Conservation (phyloP, 1,139 yeast species). For the Casaregolazyma lundiana region DNA sequence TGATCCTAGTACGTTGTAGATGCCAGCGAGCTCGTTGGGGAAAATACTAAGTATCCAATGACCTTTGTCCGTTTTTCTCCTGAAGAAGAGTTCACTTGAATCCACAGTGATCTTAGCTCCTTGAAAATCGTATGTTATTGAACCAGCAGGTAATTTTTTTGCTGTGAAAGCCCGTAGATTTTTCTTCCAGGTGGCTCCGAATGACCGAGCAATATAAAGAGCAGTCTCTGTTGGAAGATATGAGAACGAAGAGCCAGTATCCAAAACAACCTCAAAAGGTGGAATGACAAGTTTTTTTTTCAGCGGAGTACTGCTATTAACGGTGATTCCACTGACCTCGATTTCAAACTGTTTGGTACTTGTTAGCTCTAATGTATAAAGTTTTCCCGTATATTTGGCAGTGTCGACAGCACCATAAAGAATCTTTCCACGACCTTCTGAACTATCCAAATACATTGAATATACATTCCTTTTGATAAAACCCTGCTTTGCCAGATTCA, state of each 20-base stretch:
- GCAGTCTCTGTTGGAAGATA: conserved; percentile 22
- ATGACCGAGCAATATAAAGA: conserved; percentile 13
- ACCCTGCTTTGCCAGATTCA: conserved; percentile 44
- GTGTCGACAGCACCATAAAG: conserved; percentile 59
- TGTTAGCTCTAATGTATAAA: conserved; percentile 31
- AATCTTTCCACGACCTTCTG: conserved; percentile 42
- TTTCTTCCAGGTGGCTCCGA: conserved; percentile 17
- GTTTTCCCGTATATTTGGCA: conserved; percentile 48
- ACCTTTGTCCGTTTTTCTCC: too few species aligned
- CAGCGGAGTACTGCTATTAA: too few species aligned
- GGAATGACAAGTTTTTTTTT: too few species aligned
- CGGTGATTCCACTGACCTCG: conserved; percentile 5
- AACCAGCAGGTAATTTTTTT: conserved; percentile 7
- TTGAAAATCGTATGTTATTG: conserved; percentile 40
- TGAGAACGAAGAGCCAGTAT: conserved; percentile 54
- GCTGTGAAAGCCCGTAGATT: conserved; percentile 14
- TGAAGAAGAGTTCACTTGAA: conserved; percentile 30
- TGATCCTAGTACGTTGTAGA: conserved; percentile 50
- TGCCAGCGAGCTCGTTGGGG: not conserved
- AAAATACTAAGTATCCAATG: not conserved
- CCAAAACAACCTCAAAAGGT: conserved; percentile 35
- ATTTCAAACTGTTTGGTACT: conserved; percentile 12
- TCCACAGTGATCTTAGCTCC: conserved; percentile 42
- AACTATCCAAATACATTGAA: conserved; percentile 47
- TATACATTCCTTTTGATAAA: conserved; percentile 43